phyloP scores from a whole-genome alignment of 1,284 basidiomycete genomes.

The Ceratobasidium sp. region DNA sequence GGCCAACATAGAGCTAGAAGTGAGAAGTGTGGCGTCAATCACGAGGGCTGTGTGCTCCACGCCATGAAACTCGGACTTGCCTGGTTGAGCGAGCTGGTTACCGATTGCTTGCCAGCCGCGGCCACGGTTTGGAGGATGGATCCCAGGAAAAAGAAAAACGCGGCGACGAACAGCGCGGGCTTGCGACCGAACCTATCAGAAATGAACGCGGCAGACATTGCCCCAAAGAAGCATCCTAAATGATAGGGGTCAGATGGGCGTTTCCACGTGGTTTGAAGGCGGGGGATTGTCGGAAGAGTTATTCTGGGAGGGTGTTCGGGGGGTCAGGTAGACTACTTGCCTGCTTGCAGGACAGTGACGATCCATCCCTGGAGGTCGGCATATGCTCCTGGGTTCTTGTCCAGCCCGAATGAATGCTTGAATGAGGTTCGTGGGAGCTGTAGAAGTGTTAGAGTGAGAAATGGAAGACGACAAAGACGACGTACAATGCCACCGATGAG shows the following conservation, averaged over 20 bases:
- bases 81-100: conserved; percentile 50
- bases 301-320: conserved; percentile 23
- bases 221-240: conserved; percentile 54
- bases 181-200: conserved; percentile 54
- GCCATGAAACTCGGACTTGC: neutral
- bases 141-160: conserved; percentile 54
- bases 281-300: conserved; percentile 17
- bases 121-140: conserved; percentile 54
- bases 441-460: neutral
- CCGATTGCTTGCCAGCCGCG: conserved; percentile 51
- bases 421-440: conserved; percentile 49
- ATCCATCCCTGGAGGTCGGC: conserved; percentile 52
- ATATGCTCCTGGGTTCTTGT: conserved; percentile 40
- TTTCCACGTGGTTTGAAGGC: neutral
- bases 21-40: conserved; percentile 7
- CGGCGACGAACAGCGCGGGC: conserved; percentile 53
- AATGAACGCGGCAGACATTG: conserved; percentile 53
- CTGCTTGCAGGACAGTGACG: conserved; percentile 54
- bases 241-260: conserved; percentile 8
- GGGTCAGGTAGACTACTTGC: conserved; percentile 37
- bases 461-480: neutral
- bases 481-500: conserved; percentile 51
- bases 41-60: neutral
- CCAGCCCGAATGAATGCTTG: conserved; percentile 50
- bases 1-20: conserved; percentile 52